Evolutionary conservation across 805 yeast species (phyloP), one percentile per base, ranked within the genome.

Genomic region (Lipomyces sp.): DNA sequence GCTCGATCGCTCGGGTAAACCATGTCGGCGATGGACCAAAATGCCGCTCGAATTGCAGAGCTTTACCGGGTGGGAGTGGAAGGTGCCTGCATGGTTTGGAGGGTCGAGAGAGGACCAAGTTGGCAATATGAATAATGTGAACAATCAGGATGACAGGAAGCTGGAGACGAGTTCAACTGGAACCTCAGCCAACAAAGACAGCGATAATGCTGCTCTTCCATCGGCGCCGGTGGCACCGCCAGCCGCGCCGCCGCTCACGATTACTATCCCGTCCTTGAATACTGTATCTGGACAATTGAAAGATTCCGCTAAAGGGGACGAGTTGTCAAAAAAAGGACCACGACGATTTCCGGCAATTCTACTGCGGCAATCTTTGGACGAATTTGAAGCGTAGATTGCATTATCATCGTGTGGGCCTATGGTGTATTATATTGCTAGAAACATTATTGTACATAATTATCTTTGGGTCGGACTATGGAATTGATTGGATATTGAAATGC

Each of bases 21-120:
- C 81, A 18, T 79, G 81, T 57, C 75, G 86, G 57, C 77, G 76
- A 64, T 84, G 87, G 87, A 67, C 64, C 8, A 79, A 79, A 66
- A 73, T 75, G 57, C 80, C 80, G 0, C 62, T 83, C 8, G 73
- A 74, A 11, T 72, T 84, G 50, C 79, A 78, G 64, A 78, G 82
- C 33, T 83, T 84, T 67, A 82, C 86, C 0, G 85, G 86, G 3
- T 79, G 77, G 65, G 74, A 72, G 32, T 79, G 79, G 69, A 68
- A 74, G 1, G 72, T 82, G 57, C 60, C 66, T 3, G 71, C 78
- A 13, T 83, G 85, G 86, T 71, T 72, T 6, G 83, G 83, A 48
- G 79, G 71, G 29, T 58, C 65, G 51, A 2, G 53, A 57, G 35
- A 65, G 57, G 13, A 6, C 11, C 55, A 4, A 13, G 61, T 60